Conservation (phyloP, 1,284 basidiomycete genomes). For the Leccinum insigne region DNA sequence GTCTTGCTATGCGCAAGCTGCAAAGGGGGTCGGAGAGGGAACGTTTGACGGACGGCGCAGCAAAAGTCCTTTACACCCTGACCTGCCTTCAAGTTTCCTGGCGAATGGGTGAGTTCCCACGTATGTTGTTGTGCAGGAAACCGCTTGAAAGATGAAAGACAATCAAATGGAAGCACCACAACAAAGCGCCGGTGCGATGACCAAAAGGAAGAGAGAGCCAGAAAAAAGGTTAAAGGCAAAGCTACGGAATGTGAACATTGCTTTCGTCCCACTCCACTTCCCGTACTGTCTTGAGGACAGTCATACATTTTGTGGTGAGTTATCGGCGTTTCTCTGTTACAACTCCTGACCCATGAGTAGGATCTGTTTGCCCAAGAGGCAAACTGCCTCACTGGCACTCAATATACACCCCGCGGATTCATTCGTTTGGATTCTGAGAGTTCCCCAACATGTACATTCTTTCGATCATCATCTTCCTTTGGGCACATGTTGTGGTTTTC, state of each 20-base stretch:
- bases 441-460: conserved; percentile 3
- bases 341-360: neutral
- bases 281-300: conserved; percentile 6
- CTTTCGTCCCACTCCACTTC: neutral
- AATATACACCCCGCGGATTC: neutral
- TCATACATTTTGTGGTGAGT: neutral
- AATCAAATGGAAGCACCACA: neutral
- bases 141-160: neutral
- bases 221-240: conserved; percentile 1
- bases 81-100: neutral
- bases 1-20: neutral
- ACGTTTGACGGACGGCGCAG: neutral
- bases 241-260: neutral
- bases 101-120: neutral
- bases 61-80: neutral
- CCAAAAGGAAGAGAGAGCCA: neutral
- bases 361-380: conserved; percentile 6
- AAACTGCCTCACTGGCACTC: neutral
- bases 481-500: neutral
- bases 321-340: neutral
- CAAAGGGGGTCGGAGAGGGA: neutral
- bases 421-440: conserved; percentile 7
- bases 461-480: neutral
- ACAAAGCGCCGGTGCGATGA: neutral
- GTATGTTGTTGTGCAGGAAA: conserved; percentile 1